Percentiles rank a stretch among this genome's conserved stretches.
phyloP scores from a whole-genome alignment of 2,329 filamentous ascomycete species.

The Diaporthe vexans region DNA sequence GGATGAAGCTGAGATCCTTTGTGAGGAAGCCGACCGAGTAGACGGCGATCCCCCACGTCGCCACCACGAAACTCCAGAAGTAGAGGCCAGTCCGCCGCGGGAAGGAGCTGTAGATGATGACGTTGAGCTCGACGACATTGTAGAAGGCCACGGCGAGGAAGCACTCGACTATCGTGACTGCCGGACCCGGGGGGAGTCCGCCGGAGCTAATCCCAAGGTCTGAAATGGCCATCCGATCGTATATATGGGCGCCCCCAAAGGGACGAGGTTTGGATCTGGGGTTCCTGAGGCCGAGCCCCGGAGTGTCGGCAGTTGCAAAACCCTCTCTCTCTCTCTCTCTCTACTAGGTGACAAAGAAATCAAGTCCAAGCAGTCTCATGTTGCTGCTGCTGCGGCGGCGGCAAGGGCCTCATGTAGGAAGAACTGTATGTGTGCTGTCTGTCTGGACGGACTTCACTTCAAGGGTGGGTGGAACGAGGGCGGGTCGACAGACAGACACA shows the following conservation, averaged over 20 bases:
- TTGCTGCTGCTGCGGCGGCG: slow-evolving; percentile 1
- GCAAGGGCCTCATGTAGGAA: background rate
- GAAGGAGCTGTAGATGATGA: slow-evolving; percentile 35
- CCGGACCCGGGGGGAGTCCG: slow-evolving; percentile 14
- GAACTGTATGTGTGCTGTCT: no score
- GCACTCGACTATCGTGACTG: slow-evolving; percentile 26
- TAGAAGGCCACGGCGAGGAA: slow-evolving; percentile 31
- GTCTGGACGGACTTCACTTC: background rate
- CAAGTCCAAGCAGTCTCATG: slow-evolving; percentile 3
- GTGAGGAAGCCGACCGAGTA: slow-evolving; percentile 34
- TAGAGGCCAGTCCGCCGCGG: slow-evolving; percentile 23
- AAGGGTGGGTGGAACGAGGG: background rate
- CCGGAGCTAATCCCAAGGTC: slow-evolving; percentile 26
- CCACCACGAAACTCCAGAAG: slow-evolving; percentile 37
- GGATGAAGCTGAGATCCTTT: slow-evolving; percentile 21
- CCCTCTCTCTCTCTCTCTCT: background rate
- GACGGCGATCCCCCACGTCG: slow-evolving; percentile 27
- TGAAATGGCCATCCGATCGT: slow-evolving; percentile 23
- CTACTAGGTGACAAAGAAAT: background rate
- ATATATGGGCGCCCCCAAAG: background rate
- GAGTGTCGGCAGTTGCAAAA: background rate
- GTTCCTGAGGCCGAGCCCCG: slow-evolving; percentile 1
- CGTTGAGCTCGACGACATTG: slow-evolving; percentile 27
- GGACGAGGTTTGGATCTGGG: background rate
- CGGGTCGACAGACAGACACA: background rate